Evolutionary conservation across 441 rosid genomes (phyloP), one percentile per base, ranked within the genome.

Genomic region (Gossypium gossypioides): DNA sequence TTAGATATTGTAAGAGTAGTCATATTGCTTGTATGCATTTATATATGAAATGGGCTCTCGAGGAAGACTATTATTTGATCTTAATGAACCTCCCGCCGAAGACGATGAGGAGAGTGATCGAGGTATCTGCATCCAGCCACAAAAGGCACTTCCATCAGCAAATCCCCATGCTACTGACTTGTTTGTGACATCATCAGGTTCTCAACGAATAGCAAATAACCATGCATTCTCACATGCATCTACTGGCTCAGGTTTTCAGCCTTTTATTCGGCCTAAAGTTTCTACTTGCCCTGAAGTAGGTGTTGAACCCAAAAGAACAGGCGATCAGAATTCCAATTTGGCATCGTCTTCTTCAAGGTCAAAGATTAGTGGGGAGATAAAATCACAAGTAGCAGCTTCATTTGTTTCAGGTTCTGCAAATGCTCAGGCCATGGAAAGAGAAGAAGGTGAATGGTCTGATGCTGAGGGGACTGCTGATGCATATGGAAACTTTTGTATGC

Each of bases 401-500:
- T 15, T 56, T 37, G 80, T 76, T 81, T 73, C 78, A n/a, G 78
- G 76, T 78, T 75, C 72, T 66, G 74, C 78, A 58, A 80, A 74
- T 80, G 78, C 67, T 21, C 79, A 75, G 66, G 79, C 71, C 10
- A 60, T 81, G 48, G 99, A 95, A 77, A 89, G 91, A 82, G 99
- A 95, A 88, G 99, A 95, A 86, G 99, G 99, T 71, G 99, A 95
- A 77, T 95, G 88, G 97, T 87, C 85, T 57, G 99, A 95, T 68
- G 80, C 80, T 4, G 99, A 90, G 75, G 88, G 82, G 55, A 75
- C 85, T 63, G 82, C 80, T 67, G 83, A 75, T 82, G 85, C 75
- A 32, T 62, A 70, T 73, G 74, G 76, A 55, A 69, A 81, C 62
- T 57, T 68, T 63, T 57, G 64, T 46, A 62, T 77, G 63, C 81